A percentile compares a stretch with the other conserved stretches of the same genome.
Conservation (phyloP, 345 rosid species). For the Psidium guajava region DNA sequence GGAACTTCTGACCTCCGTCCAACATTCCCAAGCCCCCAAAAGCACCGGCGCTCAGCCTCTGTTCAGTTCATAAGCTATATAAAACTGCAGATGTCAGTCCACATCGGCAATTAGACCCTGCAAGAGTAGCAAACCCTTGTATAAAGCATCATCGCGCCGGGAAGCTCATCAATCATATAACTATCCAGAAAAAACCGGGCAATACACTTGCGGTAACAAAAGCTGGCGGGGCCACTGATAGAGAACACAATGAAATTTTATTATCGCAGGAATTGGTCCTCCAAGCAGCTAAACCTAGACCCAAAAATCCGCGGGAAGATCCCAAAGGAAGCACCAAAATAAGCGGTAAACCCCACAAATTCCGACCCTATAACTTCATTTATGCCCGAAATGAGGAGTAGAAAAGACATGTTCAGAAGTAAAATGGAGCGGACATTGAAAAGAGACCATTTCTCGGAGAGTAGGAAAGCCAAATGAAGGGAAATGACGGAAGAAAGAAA, state of each 20-base stretch:
- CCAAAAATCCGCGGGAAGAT: neutral
- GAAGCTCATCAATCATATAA: neutral
- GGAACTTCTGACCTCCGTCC: conserved; percentile 27
- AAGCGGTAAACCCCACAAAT: neutral
- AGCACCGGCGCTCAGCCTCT: neutral
- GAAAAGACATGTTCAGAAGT: neutral
- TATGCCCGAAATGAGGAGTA: neutral
- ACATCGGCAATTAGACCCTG: neutral
- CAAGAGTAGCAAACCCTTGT: neutral
- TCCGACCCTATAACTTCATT: neutral
- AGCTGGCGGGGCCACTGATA: neutral
- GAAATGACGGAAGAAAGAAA: neutral
- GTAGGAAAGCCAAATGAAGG: neutral
- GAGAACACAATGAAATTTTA: neutral
- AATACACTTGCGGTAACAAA: neutral
- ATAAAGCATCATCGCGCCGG: neutral
- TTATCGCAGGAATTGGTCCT: neutral
- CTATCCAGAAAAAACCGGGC: neutral
- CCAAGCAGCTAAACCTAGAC: neutral
- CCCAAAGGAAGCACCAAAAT: neutral
- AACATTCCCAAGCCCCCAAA: conserved; percentile 8
- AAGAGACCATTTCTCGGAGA: neutral
- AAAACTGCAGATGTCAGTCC: neutral
- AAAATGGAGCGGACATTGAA: neutral
- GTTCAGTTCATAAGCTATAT: neutral